Evolutionary conservation across 2,329 filamentous ascomycete species (phyloP).

Genomic region (Neonectria neomacrospora): DNA sequence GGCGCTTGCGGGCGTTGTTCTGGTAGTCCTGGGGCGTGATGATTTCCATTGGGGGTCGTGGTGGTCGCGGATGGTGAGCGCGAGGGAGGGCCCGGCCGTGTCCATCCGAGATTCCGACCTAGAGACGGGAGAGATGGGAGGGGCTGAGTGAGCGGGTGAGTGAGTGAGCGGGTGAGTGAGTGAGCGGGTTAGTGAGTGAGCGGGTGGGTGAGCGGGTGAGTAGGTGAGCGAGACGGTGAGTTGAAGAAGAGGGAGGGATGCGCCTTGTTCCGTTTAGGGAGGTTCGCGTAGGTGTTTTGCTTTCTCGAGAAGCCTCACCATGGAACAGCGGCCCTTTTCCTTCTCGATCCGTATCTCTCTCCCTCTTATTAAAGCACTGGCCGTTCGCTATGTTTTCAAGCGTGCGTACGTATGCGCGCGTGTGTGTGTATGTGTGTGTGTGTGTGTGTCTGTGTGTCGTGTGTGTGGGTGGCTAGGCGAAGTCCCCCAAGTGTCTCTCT

Average conservation of each 20-base stretch:
- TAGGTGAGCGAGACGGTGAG: not conserved
- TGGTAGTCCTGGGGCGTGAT: slow-evolving; percentile 48
- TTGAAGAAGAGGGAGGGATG: not conserved
- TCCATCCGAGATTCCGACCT: slow-evolving; percentile 24
- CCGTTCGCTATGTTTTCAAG: not conserved
- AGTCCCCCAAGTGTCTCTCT: not conserved
- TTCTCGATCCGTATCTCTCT: not conserved
- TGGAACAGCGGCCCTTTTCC: not conserved
- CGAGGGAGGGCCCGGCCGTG: slow-evolving; percentile 27
- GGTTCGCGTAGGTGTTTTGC: not conserved
- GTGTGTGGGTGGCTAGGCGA: not conserved
- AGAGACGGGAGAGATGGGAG: not conserved
- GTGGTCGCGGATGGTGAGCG: slow-evolving; percentile 21
- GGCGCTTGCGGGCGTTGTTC: slow-evolving; percentile 44
- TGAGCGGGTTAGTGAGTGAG: not conserved
- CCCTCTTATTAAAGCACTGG: not conserved
- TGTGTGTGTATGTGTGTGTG: not conserved
- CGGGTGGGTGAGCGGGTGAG: no score
- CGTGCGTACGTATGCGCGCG: not conserved
- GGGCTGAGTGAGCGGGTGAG: no score
- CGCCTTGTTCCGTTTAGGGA: not conserved
- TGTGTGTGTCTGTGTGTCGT: not conserved
- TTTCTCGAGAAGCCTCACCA: not conserved
- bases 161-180: no score
- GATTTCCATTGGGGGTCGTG: slow-evolving; percentile 45